phyloP scores from a whole-genome alignment of 768 basidiomycete species.

The Dacryopinax spathularia region DNA sequence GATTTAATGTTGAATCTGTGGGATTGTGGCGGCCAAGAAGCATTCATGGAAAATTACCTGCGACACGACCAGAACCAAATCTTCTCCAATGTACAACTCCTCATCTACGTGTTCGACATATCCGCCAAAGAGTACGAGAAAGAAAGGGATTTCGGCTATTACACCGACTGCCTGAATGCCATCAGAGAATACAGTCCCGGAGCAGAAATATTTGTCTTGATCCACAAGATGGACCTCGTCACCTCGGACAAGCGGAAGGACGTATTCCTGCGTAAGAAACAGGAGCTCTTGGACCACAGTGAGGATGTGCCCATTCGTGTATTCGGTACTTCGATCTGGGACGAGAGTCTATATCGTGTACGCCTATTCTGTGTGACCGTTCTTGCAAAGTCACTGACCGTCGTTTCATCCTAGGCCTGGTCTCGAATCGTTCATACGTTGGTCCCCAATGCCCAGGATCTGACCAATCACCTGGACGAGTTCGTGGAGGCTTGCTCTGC shows the following conservation, averaged over 20 bases:
- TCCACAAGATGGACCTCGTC: constrained; percentile 98
- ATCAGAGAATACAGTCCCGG: constrained; percentile 64
- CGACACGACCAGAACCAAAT: constrained; percentile 83
- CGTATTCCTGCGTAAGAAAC: constrained; percentile 55
- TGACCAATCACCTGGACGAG: constrained; percentile 72
- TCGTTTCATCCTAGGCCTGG: constrained; percentile 58
- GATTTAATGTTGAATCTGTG: constrained; percentile 92
- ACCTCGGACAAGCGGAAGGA: constrained; percentile 35
- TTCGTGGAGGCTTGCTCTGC: constrained; percentile 80
- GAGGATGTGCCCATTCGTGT: constrained; percentile 49
- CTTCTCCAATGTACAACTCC: constrained; percentile 89
- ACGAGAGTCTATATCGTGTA: constrained; percentile 92
- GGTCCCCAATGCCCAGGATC: constrained; percentile 85
- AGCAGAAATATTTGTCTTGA: constrained; percentile 73
- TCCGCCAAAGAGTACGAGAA: constrained; percentile 62
- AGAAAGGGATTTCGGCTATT: constrained; percentile 75
- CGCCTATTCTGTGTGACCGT: constrained; percentile 7
- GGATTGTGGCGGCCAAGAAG: constrained; percentile 98
- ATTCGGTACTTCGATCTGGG: constrained; percentile 91
- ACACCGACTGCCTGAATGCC: constrained; percentile 77
- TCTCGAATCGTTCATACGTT: constrained; percentile 92
- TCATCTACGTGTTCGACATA: constrained; percentile 98
- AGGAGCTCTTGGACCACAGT: constrained; percentile 58
- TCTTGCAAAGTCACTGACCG: background rate
- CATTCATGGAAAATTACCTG: constrained; percentile 96